Percentiles rank a stretch among this genome's conserved stretches.
phyloP scores from a whole-genome alignment of 1,284 basidiomycete genomes.

The Stereum hirsutum region DNA sequence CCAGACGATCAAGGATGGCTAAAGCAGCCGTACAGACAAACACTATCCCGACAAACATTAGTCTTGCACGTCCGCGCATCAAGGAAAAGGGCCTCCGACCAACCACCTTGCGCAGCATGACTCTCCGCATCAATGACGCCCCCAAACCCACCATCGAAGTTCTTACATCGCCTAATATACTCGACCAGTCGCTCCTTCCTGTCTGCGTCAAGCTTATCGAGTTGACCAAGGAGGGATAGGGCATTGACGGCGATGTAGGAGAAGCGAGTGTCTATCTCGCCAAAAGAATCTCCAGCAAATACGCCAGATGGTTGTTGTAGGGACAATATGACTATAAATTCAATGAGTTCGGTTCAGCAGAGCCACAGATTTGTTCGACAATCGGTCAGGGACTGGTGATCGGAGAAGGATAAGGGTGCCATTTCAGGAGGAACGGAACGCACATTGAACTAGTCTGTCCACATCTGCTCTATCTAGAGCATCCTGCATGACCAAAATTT shows the following conservation, averaged over 20 bases:
- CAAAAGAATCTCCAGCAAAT: conserved; percentile 86
- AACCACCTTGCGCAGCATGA: conserved; percentile 83
- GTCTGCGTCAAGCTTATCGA: conserved; percentile 55
- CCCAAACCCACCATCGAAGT: conserved; percentile 97
- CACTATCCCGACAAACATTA: no score
- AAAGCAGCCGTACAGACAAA: conserved; percentile 87
- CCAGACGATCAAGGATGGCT: conserved; percentile 77
- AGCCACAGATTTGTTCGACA: not conserved
- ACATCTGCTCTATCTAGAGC: conserved; percentile 67
- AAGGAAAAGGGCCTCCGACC: not conserved
- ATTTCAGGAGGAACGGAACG: conserved; percentile 20
- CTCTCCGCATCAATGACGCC: conserved; percentile 80
- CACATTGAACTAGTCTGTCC: conserved; percentile 70
- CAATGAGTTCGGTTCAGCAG: conserved; percentile 1
- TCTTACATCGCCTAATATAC: conserved; percentile 75
- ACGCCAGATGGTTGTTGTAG: conserved; percentile 81
- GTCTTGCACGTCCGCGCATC: no score
- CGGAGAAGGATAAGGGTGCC: not conserved
- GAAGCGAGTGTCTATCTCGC: conserved; percentile 91
- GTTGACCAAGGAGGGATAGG: conserved; percentile 71
- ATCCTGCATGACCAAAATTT: conserved; percentile 84
- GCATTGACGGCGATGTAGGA: conserved; percentile 80
- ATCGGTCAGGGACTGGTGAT: conserved; percentile 4
- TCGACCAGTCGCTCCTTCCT: conserved; percentile 47
- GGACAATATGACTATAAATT: conserved; percentile 64